Evolutionary conservation across 140 eudicot genomes (phyloP), one percentile per base, ranked within the genome.

Genomic region (Erigeron philadelphicus): DNA sequence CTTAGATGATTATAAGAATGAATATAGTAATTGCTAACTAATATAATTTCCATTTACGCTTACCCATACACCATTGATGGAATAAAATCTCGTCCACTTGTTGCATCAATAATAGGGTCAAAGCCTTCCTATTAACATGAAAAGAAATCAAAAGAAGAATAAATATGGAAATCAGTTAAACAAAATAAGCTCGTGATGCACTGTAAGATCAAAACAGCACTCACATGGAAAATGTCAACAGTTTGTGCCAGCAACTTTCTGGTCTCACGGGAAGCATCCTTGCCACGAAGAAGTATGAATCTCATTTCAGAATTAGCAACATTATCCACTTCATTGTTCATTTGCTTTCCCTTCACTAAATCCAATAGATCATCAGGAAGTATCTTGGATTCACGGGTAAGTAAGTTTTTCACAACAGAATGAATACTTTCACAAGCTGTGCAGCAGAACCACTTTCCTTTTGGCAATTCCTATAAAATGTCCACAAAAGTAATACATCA

Each of bases 21-120:
- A 50, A 45, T 1, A n/a, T 10, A 58, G 13, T 38, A 9, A 64
- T n/a, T 11, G 12, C 1, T n/a, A 76, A 8, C 61, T 54, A 44
- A 72, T 10, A 56, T 42, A 54, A 19, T 41, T 50, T 52, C 41
- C 38, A 23, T 19, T 65, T 42, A 60, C 23, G 68, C 84, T 75
- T 84, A 94, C 99, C 97, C 97, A 76, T 94, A 94, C 75, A 89
- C 97, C 94, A 94, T 85, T 19, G 96, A 80, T 1, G 97, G 95
- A 66, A 94, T 89, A 62, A 89, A 86, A 74, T 94, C 99, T 18
- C 88, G 90, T 19, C 99, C 97, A 80, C 86, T 80, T 55, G 74
- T 83, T 48, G 80, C 73, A 75, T 94, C 99, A 72, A 89, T 77
- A 66, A 94, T 94, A 61, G 99, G 97, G 71, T 85, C 85, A 79